A percentile compares a stretch with the other conserved stretches of the same genome.
Conservation (phyloP, 768 basidiomycete genomes). For the Serendipita sp. region DNA sequence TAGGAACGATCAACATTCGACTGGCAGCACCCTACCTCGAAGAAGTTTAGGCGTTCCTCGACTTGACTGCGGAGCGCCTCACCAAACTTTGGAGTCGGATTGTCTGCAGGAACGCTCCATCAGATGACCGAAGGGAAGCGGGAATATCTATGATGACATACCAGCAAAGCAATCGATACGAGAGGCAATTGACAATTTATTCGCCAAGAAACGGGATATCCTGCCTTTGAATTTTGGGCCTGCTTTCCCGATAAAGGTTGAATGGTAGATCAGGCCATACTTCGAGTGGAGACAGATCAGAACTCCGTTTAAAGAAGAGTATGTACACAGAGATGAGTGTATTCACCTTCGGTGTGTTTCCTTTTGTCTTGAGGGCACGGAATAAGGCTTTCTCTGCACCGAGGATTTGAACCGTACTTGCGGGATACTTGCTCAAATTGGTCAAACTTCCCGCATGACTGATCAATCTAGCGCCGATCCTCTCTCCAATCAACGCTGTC, state of each 20-base stretch:
- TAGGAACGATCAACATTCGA: neutral
- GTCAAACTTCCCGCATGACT: conserved; percentile 93
- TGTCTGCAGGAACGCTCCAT: conserved; percentile 27
- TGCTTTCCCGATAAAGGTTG: conserved; percentile 89
- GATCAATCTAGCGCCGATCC: conserved; percentile 83
- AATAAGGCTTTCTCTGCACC: conserved; percentile 98
- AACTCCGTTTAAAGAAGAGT: neutral
- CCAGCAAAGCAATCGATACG: conserved; percentile 91
- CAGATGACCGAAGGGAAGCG: neutral
- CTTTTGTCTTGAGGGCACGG: conserved; percentile 94
- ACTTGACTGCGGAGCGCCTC: conserved; percentile 89
- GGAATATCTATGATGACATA: conserved; percentile 19
- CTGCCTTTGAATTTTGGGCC: conserved; percentile 90
- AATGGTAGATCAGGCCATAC: conserved; percentile 97
- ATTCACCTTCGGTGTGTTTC: conserved; percentile 86
- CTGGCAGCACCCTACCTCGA: conserved; percentile 33
- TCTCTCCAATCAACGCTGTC: conserved; percentile 79
- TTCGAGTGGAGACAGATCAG: conserved; percentile 19
- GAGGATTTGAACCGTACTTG: conserved; percentile 93
- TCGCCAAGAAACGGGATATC: conserved; percentile 96
- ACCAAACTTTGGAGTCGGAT: conserved; percentile 83
- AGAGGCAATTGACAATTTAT: conserved; percentile 95
- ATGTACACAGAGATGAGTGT: neutral
- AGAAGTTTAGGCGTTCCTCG: conserved; percentile 87
- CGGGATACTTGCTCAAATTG: conserved; percentile 95